Evolutionary conservation across 176 grass and related monocot genomes (phyloP).

Genomic region (Pontederia crassipes): DNA sequence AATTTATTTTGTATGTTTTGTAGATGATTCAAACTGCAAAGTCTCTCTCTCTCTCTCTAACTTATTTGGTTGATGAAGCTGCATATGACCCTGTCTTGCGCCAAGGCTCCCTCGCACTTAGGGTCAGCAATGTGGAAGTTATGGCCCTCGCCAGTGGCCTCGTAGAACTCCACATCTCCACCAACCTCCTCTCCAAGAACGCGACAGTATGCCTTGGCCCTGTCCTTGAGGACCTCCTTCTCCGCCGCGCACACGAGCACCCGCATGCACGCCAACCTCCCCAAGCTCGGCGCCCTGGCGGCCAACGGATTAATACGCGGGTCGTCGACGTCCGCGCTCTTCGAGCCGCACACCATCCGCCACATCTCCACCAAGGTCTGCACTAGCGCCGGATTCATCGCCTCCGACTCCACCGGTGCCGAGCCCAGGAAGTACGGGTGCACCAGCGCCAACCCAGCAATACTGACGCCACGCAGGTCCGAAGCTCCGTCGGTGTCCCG

Average conservation of each 20-base stretch:
- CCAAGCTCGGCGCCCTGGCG: conserved; percentile 22
- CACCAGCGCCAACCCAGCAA: conserved; percentile 35
- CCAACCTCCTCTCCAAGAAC: too few species aligned
- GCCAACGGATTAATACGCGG: conserved; percentile 57
- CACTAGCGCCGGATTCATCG: background rate
- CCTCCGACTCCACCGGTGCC: background rate
- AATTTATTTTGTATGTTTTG: too few species aligned
- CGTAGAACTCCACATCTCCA: too few species aligned
- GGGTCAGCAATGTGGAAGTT: too few species aligned
- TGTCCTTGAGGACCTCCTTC: conserved; percentile 39
- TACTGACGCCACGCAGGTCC: conserved; percentile 23
- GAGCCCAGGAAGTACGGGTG: conserved; percentile 61
- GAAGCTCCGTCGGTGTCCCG: conserved; percentile 7
- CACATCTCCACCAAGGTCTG: conserved; percentile 26
- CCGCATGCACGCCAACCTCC: conserved; percentile 9
- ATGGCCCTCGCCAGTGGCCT: too few species aligned
- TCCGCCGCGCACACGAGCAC: conserved; percentile 50
- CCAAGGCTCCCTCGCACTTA: too few species aligned
- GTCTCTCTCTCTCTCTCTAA: too few species aligned
- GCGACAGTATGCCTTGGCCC: conserved; percentile 35
- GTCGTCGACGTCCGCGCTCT: conserved; percentile 34
- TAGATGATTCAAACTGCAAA: too few species aligned
- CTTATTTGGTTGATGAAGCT: too few species aligned
- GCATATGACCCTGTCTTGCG: too few species aligned
- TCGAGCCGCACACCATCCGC: conserved; percentile 35